Evolutionary conservation across 1,284 basidiomycete genomes (phyloP), one percentile per base, ranked within the genome.

Genomic region (Heterobasidion annosum): DNA sequence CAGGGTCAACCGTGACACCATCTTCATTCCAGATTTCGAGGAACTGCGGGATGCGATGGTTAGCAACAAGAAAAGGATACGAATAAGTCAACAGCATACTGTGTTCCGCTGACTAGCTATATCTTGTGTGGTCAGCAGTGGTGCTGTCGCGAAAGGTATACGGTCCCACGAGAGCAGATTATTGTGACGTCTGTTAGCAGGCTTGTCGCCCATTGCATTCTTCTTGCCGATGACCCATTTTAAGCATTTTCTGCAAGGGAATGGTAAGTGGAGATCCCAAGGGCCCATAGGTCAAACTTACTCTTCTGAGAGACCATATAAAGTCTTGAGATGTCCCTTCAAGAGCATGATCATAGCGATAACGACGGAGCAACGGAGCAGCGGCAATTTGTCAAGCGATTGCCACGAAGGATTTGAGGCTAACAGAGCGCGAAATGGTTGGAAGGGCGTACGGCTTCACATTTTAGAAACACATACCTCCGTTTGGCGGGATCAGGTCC

Each of bases 271-370:
- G 56, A 52, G 53, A 53, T 15, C 37, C 58, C 46, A n/a, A n/a
- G 46, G 3, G 18, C 52, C 32, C 16, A n/a, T 19, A 13, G 43
- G 56, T 34, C 33, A 49, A 16, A 68, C 86, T 59, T 65, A 95
- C 91, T 93, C 91, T 73, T 95, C 92, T 1, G 90, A 88, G 46
- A 97, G 67, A 2, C 84, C 81, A 66, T 96, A 98, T 25, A 91
- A 61, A 0, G 69, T 68, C 65, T 97, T 91, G 53, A 98, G 73
- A 67, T 95, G 81, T 13, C 86, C 79, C 64, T 94, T 94, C 43
- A 96, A 75, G 40, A 93, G 69, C 75, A 97, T 84, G 48, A 90
- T 82, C 63, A 96, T 81, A 16, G 83, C 83, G 19, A 93, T 77
- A 43, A 91, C 77, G 19, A 93, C 76, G 16, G 89, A 90, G 25